phyloP scores from a whole-genome alignment of 371 early-diverging fungal species.

The Mortierella polycephala region DNA sequence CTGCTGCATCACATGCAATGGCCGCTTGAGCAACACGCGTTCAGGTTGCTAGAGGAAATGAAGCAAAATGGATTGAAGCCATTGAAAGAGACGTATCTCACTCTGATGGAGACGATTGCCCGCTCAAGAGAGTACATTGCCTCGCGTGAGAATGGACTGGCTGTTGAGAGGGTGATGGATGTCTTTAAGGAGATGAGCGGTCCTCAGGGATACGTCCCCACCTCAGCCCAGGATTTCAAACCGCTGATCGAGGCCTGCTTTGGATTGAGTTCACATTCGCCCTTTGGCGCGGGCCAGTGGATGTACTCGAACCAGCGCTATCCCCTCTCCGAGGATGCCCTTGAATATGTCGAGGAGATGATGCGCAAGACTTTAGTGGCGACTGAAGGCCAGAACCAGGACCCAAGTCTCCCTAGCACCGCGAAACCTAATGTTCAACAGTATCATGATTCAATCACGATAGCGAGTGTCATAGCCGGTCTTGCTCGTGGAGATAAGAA shows the following conservation, averaged over 20 bases:
- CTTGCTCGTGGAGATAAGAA: slow-evolving; percentile 34
- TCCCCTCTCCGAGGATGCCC: slow-evolving; percentile 14
- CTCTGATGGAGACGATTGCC: slow-evolving; percentile 41
- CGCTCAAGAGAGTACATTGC: slow-evolving; percentile 39
- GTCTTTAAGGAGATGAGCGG: slow-evolving; percentile 29
- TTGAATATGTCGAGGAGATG: slow-evolving; percentile 25
- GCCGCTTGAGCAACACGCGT: slow-evolving; percentile 10
- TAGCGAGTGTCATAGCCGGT: slow-evolving; percentile 43
- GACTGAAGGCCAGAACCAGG: slow-evolving; percentile 3
- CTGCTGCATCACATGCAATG: slow-evolving; percentile 26
- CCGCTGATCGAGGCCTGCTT: slow-evolving; percentile 48
- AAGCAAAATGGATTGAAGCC: slow-evolving; percentile 23
- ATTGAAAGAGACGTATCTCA: slow-evolving; percentile 23
- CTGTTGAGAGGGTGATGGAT: slow-evolving; percentile 13
- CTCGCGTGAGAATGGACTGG: slow-evolving; percentile 20
- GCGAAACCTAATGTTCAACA: slow-evolving; percentile 1
- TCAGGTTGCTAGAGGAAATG: slow-evolving; percentile 19
- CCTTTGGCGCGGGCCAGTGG: slow-evolving; percentile 40
- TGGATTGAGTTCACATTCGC: slow-evolving; percentile 37
- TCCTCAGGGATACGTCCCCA: slow-evolving; percentile 13
- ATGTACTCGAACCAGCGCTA: slow-evolving; percentile 47
- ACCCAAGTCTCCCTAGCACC: background rate
- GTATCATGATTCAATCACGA: slow-evolving; percentile 35
- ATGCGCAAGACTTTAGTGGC: slow-evolving; percentile 24
- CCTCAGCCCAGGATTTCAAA: slow-evolving; percentile 28